Conservation (phyloP, 305 asterid species). For the Solanum hybrid region DNA sequence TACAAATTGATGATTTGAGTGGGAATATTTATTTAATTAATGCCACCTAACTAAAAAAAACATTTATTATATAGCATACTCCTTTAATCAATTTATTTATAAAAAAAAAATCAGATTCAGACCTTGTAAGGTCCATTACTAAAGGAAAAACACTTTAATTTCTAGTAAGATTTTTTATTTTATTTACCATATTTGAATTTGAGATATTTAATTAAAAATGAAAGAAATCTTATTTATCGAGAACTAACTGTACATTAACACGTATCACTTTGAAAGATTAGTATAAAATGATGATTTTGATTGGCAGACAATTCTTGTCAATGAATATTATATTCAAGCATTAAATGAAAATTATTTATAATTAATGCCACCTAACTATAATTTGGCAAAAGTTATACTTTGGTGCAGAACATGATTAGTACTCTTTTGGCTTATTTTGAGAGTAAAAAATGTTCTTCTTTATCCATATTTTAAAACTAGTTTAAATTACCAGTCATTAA, state of each 20-base stretch:
- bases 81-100: neutral
- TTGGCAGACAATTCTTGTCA: neutral
- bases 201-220: neutral
- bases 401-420: neutral
- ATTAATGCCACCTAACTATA: neutral
- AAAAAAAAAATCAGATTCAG: neutral
- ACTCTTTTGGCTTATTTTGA: neutral
- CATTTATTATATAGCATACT: neutral
- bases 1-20: neutral
- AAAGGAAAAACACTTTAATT: neutral
- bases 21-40: neutral
- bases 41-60: neutral
- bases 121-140: neutral
- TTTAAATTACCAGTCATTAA: neutral
- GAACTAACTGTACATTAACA: neutral
- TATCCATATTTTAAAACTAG: neutral
- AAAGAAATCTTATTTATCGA: neutral
- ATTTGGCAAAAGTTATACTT: neutral
- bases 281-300: neutral
- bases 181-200: neutral
- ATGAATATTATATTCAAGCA: neutral
- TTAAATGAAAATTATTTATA: neutral
- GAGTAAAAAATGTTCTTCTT: neutral
- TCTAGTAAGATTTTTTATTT: too few species aligned
- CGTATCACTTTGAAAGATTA: neutral